Conservation (phyloP, 2,329 filamentous ascomycete species). For the Phyllosticta capitalensis region DNA sequence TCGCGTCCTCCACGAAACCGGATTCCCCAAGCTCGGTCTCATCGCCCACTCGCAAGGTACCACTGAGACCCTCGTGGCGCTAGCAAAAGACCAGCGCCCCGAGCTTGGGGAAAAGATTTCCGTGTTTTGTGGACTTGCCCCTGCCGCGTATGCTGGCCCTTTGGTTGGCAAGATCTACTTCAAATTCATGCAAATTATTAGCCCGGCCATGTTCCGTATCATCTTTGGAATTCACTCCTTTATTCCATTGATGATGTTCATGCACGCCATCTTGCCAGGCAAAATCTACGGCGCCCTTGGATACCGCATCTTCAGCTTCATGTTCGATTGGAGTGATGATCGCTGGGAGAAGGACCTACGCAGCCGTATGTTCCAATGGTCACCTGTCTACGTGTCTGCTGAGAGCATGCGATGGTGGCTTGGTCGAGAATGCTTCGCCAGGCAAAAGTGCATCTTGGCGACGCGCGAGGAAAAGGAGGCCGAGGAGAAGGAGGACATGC, state of each 20-base stretch:
- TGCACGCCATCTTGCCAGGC: constrained; percentile 59
- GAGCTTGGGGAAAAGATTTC: constrained; percentile 74
- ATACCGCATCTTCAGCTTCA: constrained; percentile 79
- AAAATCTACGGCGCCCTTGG: constrained; percentile 69
- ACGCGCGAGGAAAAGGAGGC: constrained; percentile 61
- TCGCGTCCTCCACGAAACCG: constrained; percentile 70
- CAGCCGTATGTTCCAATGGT: constrained; percentile 82
- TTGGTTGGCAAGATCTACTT: constrained; percentile 82
- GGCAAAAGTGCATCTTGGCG: constrained; percentile 76
- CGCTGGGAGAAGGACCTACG: constrained; percentile 76
- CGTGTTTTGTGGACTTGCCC: constrained; percentile 84
- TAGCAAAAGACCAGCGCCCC: constrained; percentile 83
- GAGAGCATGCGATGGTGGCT: constrained; percentile 97
- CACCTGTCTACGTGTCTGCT: constrained; percentile 79
- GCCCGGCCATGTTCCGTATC: constrained; percentile 63
- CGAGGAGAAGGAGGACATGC: constrained; percentile 44
- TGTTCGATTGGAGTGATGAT: constrained; percentile 79
- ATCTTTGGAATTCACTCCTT: constrained; percentile 90
- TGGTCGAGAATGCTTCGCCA: constrained; percentile 73
- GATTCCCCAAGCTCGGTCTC: constrained; percentile 72
- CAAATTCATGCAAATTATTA: constrained; percentile 79
- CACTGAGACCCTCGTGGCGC: constrained; percentile 74
- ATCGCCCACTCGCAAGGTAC: constrained; percentile 88
- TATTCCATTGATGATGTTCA: constrained; percentile 86
- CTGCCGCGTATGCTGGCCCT: constrained; percentile 81